Evolutionary conservation across 768 basidiomycete genomes (phyloP).

Genomic region (Leccinum disarticulatum): DNA sequence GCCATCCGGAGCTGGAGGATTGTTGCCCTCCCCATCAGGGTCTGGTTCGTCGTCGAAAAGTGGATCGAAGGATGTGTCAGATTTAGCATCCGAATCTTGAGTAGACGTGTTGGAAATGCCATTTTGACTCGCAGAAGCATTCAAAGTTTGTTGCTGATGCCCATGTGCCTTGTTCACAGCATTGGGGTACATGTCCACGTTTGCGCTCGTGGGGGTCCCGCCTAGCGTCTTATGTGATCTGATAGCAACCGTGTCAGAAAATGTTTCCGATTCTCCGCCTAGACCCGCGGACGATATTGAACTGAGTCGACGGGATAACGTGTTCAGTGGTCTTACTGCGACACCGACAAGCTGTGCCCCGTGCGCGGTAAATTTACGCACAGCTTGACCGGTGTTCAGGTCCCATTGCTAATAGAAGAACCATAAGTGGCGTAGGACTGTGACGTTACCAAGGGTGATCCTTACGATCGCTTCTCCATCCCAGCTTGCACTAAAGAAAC

Average conservation of each 20-base stretch:
- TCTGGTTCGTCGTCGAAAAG: slow-evolving; percentile 87
- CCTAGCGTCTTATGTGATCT: slow-evolving; percentile 11
- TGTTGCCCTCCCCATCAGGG: slow-evolving; percentile 47
- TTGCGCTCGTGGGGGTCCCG: slow-evolving; percentile 19
- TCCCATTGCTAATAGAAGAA: slow-evolving; percentile 84
- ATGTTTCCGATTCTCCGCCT: slow-evolving; percentile 20
- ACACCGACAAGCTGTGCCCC: slow-evolving; percentile 83
- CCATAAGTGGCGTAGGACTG: slow-evolving; percentile 7
- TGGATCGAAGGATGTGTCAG: slow-evolving; percentile 83
- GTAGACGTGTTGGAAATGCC: slow-evolving; percentile 22
- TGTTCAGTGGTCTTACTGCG: slow-evolving; percentile 65
- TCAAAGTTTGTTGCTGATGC: slow-evolving; percentile 14
- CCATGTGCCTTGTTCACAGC: slow-evolving; percentile 21
- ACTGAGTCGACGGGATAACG: slow-evolving; percentile 34
- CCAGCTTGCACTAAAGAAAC: slow-evolving; percentile 91
- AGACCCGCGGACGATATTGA: slow-evolving; percentile 28
- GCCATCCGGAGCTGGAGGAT: slow-evolving; percentile 16
- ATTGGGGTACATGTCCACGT: slow-evolving; percentile 22
- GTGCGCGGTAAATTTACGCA: slow-evolving; percentile 77
- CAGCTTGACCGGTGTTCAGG: slow-evolving; percentile 82
- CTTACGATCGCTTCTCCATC: slow-evolving; percentile 85
- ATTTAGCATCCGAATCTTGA: slow-evolving; percentile 61
- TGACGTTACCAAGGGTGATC: slow-evolving; percentile 14
- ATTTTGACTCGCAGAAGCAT: slow-evolving; percentile 24
- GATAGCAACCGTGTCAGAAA: slow-evolving; percentile 12